Evolutionary conservation across 768 basidiomycete genomes (phyloP).

Genomic region (Pholiota conissans): DNA sequence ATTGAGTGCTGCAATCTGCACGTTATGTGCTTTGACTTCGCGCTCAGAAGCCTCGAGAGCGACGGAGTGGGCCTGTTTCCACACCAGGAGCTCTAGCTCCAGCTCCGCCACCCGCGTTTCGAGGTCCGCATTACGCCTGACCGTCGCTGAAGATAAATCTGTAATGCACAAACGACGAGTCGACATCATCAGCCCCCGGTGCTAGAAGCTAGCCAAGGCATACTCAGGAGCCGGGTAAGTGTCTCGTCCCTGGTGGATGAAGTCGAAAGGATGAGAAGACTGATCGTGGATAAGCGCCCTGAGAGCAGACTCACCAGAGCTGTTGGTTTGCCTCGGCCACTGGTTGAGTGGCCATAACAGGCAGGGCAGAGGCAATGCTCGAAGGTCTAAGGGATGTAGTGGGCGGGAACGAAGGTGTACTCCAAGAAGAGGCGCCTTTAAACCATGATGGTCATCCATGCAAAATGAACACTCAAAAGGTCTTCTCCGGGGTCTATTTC

Average conservation of each 20-base stretch:
- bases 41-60: slow-evolving; percentile 63
- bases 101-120: slow-evolving; percentile 67
- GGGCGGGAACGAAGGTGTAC: slow-evolving; percentile 43
- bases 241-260: slow-evolving; percentile 60
- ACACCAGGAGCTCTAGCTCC: slow-evolving; percentile 66
- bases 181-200: slow-evolving; percentile 1
- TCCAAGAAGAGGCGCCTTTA: slow-evolving; percentile 44
- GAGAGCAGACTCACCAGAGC: slow-evolving; percentile 65
- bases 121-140: slow-evolving; percentile 63
- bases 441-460: slow-evolving; percentile 40
- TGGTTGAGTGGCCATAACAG: slow-evolving; percentile 56
- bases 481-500: slow-evolving; percentile 57
- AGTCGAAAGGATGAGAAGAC: slow-evolving; percentile 3
- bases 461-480: slow-evolving; percentile 53
- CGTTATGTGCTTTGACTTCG: slow-evolving; percentile 66
- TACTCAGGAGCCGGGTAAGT: slow-evolving; percentile 61
- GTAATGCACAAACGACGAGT: slow-evolving; percentile 4
- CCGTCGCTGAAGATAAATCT: slow-evolving; percentile 66
- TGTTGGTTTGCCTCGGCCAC: slow-evolving; percentile 61
- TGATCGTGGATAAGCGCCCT: slow-evolving; percentile 16
- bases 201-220: slow-evolving; percentile 9
- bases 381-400: slow-evolving; percentile 26
- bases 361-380: slow-evolving; percentile 30
- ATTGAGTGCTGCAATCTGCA: slow-evolving; percentile 63
- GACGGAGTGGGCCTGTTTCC: slow-evolving; percentile 70